These are phyloP conservation scores for Suzukiozyma palmioleophila DNA, from an alignment of 1,139 yeast species.

Conservation along the genomic window DNA sequence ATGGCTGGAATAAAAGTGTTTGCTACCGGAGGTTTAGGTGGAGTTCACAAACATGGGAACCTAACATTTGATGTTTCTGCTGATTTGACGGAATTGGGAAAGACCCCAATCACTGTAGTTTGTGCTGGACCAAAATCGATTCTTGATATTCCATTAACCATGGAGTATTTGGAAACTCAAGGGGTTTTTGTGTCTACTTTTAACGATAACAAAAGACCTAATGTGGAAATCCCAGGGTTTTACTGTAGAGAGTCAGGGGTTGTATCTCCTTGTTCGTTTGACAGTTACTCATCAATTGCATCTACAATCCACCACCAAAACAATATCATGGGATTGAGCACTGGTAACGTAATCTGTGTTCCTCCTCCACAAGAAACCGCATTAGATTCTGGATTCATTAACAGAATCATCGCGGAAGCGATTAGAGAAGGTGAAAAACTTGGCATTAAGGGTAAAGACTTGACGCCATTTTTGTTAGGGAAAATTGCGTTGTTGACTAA, in stretches of 20 bases:
- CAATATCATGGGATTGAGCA: slow-evolving; percentile 43
- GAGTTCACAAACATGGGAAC: slow-evolving; percentile 81
- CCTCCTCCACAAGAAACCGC: slow-evolving; percentile 75
- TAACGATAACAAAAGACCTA: slow-evolving; percentile 32
- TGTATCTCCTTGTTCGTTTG: slow-evolving; percentile 62
- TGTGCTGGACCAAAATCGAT: slow-evolving; percentile 92
- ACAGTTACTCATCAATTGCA: slow-evolving; percentile 56
- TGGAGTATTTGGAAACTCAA: slow-evolving; percentile 86
- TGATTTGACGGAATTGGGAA: slow-evolving; percentile 78
- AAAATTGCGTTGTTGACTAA: slow-evolving; percentile 62
- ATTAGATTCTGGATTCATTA: slow-evolving; percentile 50
- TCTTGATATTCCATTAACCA: slow-evolving; percentile 71
- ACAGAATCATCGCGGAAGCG: slow-evolving; percentile 55
- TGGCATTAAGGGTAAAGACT: slow-evolving; percentile 64
- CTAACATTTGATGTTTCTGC: slow-evolving; percentile 79
- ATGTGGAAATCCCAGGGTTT: slow-evolving; percentile 69
- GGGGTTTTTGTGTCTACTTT: slow-evolving; percentile 60
- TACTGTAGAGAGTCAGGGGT: slow-evolving; percentile 76
- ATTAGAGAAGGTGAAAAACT: slow-evolving; percentile 47
- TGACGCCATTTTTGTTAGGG: slow-evolving; percentile 73
- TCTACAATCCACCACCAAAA: slow-evolving; percentile 51
- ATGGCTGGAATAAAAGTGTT: slow-evolving; percentile 77
- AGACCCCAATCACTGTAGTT: slow-evolving; percentile 82
- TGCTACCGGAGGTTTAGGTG: slow-evolving; percentile 94
- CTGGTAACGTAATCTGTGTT: slow-evolving; percentile 77